Evolutionary conservation across 2,329 filamentous ascomycete species (phyloP), one percentile per base, ranked within the genome.

Genomic region (Penicillium palitans): DNA sequence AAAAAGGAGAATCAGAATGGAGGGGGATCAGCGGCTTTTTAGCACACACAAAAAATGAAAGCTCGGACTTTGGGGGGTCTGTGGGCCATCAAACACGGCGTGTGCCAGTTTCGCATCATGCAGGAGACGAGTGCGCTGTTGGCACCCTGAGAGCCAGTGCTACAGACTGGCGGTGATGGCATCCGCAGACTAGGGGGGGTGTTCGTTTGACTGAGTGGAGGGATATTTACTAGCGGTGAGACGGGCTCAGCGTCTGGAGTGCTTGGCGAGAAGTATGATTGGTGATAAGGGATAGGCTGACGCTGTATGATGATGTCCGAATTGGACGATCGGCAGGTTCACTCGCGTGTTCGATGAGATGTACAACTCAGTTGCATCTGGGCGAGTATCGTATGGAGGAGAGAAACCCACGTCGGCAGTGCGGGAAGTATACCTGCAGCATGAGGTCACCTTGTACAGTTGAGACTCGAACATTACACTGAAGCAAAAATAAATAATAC

Each of bases 1-100:
- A 57, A 56, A 61, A 56, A 59, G 54, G 60, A 58, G 35, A 55
- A 58, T 37, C 53, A 45, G 29, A 13, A 47, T 35, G 29, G 27
- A 51, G 58, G 64, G 62, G 59, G 66, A 64, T 61, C 60, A 58
- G 55, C 60, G 56, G 57, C 53, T 52, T 70, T 69, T 70, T 69
- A 58, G 58, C 46, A 60, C 57, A 52, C 51, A 56, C 57, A 35
- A 35, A 57, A 51, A 57, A 58, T 40, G 47, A 63, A 56, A 55
- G 58, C 59, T 61, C 55, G 59, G 55, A 58, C 50, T 39, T 24
- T 29, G 37, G 54, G 57, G 55, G 52, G 37, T 55, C 59, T 61
- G 60, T 58, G 63, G 61, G 46, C 62, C 47, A 55, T 59, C 55
- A 57, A 61, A 63, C 60, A 64, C 58, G 57, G 63, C 59, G 61